Percentiles rank a stretch among this genome's conserved stretches.
Conservation (phyloP, 345 rosid genomes). For the Psidium guajava region DNA sequence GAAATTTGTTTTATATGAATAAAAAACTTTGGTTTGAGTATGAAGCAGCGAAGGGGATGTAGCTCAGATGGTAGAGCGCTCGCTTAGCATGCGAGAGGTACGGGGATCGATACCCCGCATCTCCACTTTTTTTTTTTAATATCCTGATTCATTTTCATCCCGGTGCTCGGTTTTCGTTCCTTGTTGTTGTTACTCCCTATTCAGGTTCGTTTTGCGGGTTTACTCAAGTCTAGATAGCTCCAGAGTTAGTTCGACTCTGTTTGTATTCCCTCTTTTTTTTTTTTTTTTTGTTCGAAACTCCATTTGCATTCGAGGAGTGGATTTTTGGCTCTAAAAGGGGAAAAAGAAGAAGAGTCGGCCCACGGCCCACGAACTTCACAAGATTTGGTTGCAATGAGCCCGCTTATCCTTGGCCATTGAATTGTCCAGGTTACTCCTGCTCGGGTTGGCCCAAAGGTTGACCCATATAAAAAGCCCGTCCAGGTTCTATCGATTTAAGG, state of each 20-base stretch:
- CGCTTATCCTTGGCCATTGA: neutral
- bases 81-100: constrained; percentile 61
- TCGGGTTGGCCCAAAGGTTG: neutral
- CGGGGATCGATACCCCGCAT: constrained; percentile 47
- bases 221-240: neutral
- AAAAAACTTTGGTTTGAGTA: rapidly evolving
- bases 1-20: neutral
- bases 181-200: neutral
- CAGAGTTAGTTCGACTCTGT: neutral
- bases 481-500: neutral
- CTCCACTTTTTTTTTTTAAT: constrained; percentile 2
- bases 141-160: neutral
- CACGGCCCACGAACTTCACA: neutral
- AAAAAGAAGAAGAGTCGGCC: neutral
- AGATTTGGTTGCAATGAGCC: neutral
- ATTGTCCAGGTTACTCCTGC: neutral
- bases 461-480: neutral
- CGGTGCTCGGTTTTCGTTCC: neutral
- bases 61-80: constrained; percentile 76
- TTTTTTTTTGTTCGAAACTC: neutral
- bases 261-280: neutral
- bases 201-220: neutral
- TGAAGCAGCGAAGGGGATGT: constrained; percentile 17
- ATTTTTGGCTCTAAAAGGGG: neutral
- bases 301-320: neutral